Evolutionary conservation across 495 filamentous ascomycete genomes (phyloP).

Genomic region (Trichoderma erinaceum): DNA sequence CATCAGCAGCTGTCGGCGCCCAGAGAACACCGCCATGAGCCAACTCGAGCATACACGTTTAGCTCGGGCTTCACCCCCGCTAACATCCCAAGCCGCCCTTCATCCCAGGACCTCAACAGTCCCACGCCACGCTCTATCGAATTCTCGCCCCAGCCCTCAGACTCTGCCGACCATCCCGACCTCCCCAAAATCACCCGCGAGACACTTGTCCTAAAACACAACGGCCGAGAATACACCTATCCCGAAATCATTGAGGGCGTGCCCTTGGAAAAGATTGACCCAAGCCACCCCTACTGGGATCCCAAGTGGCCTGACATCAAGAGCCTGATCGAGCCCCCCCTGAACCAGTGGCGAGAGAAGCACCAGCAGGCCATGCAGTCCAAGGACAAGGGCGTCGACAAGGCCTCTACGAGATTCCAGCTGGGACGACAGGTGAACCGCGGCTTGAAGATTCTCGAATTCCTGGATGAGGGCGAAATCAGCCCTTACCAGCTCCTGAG

Average conservation of each 20-base stretch:
- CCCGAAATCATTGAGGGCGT: conserved; percentile 39
- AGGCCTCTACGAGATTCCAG: conserved; percentile 28
- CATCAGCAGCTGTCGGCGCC: background rate
- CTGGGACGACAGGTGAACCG: conserved; percentile 43
- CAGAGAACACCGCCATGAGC: background rate
- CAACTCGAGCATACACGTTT: background rate
- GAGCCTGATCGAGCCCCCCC: conserved; percentile 24
- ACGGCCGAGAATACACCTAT: conserved; percentile 34
- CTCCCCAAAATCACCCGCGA: conserved; percentile 35
- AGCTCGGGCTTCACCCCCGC: conserved; percentile 25
- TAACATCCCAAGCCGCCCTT: conserved; percentile 17
- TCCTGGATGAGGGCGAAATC: conserved; percentile 35
- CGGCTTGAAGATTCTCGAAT: conserved; percentile 37
- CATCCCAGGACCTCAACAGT: background rate
- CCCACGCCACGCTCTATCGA: background rate
- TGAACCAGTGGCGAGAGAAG: conserved; percentile 35
- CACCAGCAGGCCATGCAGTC: conserved; percentile 25
- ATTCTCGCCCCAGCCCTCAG: background rate
- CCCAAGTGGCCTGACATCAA: conserved; percentile 36
- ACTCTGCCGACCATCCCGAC: conserved; percentile 8
- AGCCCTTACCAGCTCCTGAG: conserved; percentile 44
- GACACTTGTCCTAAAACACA: conserved; percentile 31
- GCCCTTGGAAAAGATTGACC: conserved; percentile 38
- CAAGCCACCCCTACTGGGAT: conserved; percentile 42
- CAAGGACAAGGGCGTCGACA: conserved; percentile 15